Evolutionary conservation across 2,329 filamentous ascomycete species (phyloP).

Genomic region (Pezicula carpinea): DNA sequence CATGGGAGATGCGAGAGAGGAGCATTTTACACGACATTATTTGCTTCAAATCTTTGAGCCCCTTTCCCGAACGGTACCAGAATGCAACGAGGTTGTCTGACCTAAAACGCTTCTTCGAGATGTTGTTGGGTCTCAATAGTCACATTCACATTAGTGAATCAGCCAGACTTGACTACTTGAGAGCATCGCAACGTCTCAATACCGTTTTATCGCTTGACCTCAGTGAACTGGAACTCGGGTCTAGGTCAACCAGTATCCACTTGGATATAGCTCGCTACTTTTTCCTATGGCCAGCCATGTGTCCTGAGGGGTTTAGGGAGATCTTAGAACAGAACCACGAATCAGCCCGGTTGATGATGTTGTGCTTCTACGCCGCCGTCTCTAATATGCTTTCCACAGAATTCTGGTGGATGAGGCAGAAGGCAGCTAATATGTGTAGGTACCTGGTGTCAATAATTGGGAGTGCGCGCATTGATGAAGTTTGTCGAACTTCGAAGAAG

Average conservation of each 20-base stretch:
- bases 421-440: not conserved
- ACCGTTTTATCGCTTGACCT: not conserved
- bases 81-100: not conserved
- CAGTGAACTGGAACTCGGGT: not conserved
- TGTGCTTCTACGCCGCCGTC: not conserved
- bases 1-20: not conserved
- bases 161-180: not conserved
- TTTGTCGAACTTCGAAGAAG: no score
- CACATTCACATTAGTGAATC: not conserved
- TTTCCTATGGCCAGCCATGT: conserved; percentile 2
- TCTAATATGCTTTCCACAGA: not conserved
- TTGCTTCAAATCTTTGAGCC: not conserved
- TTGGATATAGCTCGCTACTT: conserved; percentile 1
- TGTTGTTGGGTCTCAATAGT: not conserved
- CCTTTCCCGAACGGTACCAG: not conserved
- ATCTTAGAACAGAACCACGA: not conserved
- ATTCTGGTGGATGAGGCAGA: conserved; percentile 1
- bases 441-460: not conserved
- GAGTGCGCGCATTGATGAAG: no score
- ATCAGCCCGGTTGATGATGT: not conserved
- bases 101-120: not conserved
- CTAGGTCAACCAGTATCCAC: not conserved
- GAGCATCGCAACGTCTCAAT: not conserved
- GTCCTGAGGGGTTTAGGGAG: not conserved
- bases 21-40: not conserved